Evolutionary conservation across 2,329 filamentous ascomycete genomes (phyloP), one percentile per base, ranked within the genome.

Genomic region (Blastomyces emzantsi): DNA sequence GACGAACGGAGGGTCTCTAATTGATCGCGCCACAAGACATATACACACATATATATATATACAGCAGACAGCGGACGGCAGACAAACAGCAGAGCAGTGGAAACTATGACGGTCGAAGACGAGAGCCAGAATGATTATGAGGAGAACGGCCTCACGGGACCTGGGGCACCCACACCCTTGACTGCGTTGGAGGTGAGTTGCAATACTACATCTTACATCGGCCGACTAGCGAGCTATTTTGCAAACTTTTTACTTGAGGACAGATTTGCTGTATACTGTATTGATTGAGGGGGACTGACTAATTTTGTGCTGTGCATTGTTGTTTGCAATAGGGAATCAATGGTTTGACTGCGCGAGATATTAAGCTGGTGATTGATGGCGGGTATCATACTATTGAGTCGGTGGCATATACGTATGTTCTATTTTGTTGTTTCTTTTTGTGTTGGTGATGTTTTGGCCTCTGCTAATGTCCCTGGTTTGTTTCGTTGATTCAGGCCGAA

Each of bases 361-460:
- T 97, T 70, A 94, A 97, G 74, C 81, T 97, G 49, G 86, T 99
- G 28, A 81, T 95, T 22, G 93, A 97, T 72, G 92, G 90, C 49
- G 94, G 94, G 5, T 97, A 87, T 76, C 91, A 97, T 74, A 99
- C 94, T 0, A 92, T 99, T 47, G 94, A 99, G 77, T 88, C 92
- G 1, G 89, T 99, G 65, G 94, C 94, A 60, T 99, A 99, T 74
- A 97, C 94, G 74, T 89, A 84, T 62, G 82, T 72, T 64, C n/a
- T 36, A 19, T 36, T 22, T n/a, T 30, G 4, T 2, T 3, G 33
- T 15, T 9, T 19, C n/a, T 15, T 60, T 52, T 52, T 5, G 2
- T 28, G 9, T 25, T 30, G 5, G 1, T 52, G 22, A 2, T 28
- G 0, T 5, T 60, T 28, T 5, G 8, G 39, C 43, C 36, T 47